A percentile compares a stretch with the other conserved stretches of the same genome.
Evolutionary conservation across 805 yeast genomes (phyloP).

Genomic region (Lipomyces mesembrius): DNA sequence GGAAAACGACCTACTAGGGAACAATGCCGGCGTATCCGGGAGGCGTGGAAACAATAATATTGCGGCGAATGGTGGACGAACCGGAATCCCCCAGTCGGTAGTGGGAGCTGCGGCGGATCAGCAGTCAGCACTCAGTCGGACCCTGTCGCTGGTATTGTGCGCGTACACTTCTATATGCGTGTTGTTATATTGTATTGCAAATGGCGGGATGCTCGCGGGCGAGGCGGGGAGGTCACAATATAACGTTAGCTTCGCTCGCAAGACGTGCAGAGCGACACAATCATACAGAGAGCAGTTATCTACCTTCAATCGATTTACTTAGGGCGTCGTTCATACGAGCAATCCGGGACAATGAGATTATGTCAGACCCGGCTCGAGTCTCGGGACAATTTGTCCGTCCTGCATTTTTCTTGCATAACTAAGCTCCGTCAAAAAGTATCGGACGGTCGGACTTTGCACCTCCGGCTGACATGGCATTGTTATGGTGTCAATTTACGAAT

Average conservation of each 20-base stretch:
- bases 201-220: background rate
- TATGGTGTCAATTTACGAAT: too few species aligned
- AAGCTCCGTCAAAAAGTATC: too few species aligned
- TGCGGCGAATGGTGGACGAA: background rate
- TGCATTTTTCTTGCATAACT: background rate
- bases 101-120: background rate
- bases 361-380: constrained; percentile 1
- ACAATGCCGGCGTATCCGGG: constrained; percentile 4
- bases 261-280: too few species aligned
- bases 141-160: background rate
- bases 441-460: too few species aligned
- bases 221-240: background rate
- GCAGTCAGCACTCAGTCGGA: background rate
- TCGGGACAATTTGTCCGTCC: background rate
- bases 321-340: background rate
- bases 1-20: background rate
- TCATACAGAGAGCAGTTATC: too few species aligned
- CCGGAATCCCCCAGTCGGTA: background rate
- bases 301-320: too few species aligned
- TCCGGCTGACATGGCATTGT: too few species aligned
- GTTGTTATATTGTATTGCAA: background rate
- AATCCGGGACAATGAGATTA: constrained; percentile 8
- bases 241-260: background rate
- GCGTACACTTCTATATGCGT: background rate
- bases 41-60: background rate